Conservation (phyloP, 371 early-diverging fungal genomes). For the Circinella minor region DNA sequence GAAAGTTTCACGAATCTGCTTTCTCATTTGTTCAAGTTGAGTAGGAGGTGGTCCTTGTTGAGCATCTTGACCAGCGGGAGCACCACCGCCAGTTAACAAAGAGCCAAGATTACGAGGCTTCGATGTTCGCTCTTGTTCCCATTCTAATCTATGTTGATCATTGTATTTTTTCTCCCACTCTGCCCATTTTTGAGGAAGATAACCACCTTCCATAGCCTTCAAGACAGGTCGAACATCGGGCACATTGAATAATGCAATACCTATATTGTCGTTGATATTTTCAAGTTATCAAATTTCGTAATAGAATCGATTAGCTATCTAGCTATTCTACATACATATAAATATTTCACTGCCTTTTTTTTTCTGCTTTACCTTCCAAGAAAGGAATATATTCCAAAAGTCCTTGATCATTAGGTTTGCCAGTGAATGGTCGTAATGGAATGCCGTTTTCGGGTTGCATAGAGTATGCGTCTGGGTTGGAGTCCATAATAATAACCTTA, state of each 20-base stretch:
- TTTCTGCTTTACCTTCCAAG: constrained; percentile 70
- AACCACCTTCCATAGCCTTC: constrained; percentile 66
- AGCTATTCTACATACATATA: too few species aligned
- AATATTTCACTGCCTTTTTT: background rate
- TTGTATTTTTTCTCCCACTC: constrained; percentile 73
- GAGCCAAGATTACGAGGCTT: constrained; percentile 53
- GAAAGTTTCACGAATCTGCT: constrained; percentile 63
- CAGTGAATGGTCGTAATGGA: constrained; percentile 83
- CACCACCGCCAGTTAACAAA: constrained; percentile 42
- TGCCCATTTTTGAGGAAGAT: constrained; percentile 76
- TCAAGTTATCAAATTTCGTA: too few species aligned
- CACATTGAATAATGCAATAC: constrained; percentile 73
- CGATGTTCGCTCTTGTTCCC: constrained; percentile 73
- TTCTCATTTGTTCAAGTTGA: constrained; percentile 61
- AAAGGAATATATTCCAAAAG: constrained; percentile 88
- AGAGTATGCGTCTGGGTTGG: constrained; percentile 78
- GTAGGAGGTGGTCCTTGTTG: constrained; percentile 53
- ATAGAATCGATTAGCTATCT: too few species aligned
- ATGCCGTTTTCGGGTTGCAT: constrained; percentile 94
- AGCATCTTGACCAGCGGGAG: constrained; percentile 6
- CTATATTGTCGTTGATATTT: constrained; percentile 25
- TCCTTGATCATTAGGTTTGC: constrained; percentile 82
- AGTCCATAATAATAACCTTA: constrained; percentile 93
- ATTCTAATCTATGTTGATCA: constrained; percentile 64
- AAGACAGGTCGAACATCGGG: constrained; percentile 78